Percentiles rank a stretch among this genome's conserved stretches.
These are phyloP conservation scores for Cubamyces lactineus DNA, from an alignment of 768 basidiomycete genomes.

Conservation along the genomic window DNA sequence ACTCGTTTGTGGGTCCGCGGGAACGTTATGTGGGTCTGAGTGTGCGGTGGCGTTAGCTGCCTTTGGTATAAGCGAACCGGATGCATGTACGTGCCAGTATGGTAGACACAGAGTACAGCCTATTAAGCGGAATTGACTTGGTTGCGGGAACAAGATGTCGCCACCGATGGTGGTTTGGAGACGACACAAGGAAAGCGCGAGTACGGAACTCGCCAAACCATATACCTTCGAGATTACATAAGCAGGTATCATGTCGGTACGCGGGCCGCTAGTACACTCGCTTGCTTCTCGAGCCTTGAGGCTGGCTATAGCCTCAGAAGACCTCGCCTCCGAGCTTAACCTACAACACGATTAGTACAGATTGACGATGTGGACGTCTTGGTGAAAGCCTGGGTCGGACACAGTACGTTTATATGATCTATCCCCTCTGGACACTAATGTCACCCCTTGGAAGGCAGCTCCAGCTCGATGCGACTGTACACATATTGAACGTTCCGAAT, in stretches of 20 bases:
- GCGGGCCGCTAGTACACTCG: background rate
- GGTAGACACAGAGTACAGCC: background rate
- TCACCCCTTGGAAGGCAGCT: no score
- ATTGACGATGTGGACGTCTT: no score
- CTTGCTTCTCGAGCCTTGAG: no score
- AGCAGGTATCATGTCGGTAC: background rate
- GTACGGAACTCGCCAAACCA: background rate
- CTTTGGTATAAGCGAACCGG: slow-evolving; percentile 7
- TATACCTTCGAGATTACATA: background rate
- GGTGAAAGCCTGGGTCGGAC: no score
- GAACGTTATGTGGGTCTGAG: slow-evolving; percentile 10
- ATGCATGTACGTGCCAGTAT: background rate
- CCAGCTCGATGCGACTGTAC: no score
- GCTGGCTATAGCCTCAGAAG: no score
- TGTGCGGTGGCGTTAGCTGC: slow-evolving; percentile 15
- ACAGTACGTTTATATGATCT: no score
- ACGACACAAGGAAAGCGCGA: slow-evolving; percentile 5
- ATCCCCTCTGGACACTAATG: no score
- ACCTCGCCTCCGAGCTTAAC: no score
- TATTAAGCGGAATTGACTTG: background rate
- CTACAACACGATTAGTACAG: no score
- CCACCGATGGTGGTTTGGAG: background rate
- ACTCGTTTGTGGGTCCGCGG: slow-evolving; percentile 16
- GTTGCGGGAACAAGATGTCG: background rate
- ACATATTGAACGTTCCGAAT: no score